Conservation (phyloP, 176 grass and related monocot genomes). For the Hyparrhenia diplandra region DNA sequence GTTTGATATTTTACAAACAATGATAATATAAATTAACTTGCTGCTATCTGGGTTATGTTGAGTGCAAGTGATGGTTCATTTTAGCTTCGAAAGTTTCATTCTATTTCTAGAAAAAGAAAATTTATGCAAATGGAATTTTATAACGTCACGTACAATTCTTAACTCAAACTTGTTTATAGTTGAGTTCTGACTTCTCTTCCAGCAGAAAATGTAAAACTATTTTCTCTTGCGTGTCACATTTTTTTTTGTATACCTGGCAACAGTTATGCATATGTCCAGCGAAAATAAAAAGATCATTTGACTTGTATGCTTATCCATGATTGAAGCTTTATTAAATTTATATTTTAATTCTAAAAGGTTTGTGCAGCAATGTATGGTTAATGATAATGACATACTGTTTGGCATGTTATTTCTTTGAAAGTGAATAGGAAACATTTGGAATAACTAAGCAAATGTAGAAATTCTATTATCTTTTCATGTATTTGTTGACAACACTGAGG, state of each 20-base stretch:
- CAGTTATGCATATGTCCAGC: not conserved
- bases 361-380: not conserved
- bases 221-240: not conserved
- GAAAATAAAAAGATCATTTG: not conserved
- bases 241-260: not conserved
- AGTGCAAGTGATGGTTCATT: not conserved
- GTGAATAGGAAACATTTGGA: not conserved
- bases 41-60: not conserved
- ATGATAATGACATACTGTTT: not conserved
- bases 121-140: not conserved
- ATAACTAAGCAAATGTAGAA: not conserved
- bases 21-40: not conserved
- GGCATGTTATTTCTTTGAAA: not conserved
- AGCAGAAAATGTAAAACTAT: not conserved
- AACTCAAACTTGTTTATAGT: not conserved
- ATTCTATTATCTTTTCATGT: not conserved
- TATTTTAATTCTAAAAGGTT: not conserved
- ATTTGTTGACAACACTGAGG: not conserved
- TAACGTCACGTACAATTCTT: not conserved
- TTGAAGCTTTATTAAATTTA: not conserved
- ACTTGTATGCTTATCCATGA: not conserved
- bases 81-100: not conserved
- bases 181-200: not conserved
- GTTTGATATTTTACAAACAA: not conserved
- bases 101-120: not conserved